Base-by-base conservation (phyloP, 352 stramenopile species). In the Phytopythium vexans region DNA sequence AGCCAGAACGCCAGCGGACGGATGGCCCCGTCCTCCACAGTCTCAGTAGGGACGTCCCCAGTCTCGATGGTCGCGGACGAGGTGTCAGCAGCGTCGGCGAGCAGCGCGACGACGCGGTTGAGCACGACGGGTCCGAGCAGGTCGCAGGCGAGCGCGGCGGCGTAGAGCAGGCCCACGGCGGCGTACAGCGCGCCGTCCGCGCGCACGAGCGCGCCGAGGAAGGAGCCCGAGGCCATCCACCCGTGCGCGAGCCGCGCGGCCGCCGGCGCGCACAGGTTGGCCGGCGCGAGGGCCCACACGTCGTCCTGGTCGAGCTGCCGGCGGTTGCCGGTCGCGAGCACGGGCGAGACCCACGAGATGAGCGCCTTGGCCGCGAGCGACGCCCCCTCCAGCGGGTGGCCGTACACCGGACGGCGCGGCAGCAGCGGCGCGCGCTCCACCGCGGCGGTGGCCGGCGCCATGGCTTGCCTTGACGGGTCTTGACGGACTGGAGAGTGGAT, bases 51-150 rank as follows among this genome's bases (percentile, higher is more conserved):
- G 21, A 27, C 21, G 21, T 27, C 21, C 21, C 38, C 41, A 0
- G 40, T 62, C 34, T 66, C 60, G 0, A 11, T 16, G 8, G 65
- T 50, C n/a, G 38, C 41, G 21, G 11, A 21, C 15, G 8, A 15
- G 52, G 68, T 33, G 52, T 70, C 47, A 4, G 48, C 34, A 7
- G 54, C 54, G n/a, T 68, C 49, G 9, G 71, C 68, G 27, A 90
- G 64, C 32, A 86, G 46, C 40, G 69, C 57, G 36, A 88, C 66
- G 12, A 77, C 66, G n/a, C 71, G 72, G 52, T 78, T 83, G 32
- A 92, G 76, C 68, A 82, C 70, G 54, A 76, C 81, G 27, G 81
- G 78, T 0, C 73, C 81, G 11, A 88, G 42, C 41, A 92, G 57
- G 21, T 86, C 74, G 49, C 70, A 88, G 36, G 69, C 63, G 46